These are phyloP conservation scores for Aspergillus heteromorphus DNA, from an alignment of 495 filamentous ascomycete genomes.

Conservation along the genomic window DNA sequence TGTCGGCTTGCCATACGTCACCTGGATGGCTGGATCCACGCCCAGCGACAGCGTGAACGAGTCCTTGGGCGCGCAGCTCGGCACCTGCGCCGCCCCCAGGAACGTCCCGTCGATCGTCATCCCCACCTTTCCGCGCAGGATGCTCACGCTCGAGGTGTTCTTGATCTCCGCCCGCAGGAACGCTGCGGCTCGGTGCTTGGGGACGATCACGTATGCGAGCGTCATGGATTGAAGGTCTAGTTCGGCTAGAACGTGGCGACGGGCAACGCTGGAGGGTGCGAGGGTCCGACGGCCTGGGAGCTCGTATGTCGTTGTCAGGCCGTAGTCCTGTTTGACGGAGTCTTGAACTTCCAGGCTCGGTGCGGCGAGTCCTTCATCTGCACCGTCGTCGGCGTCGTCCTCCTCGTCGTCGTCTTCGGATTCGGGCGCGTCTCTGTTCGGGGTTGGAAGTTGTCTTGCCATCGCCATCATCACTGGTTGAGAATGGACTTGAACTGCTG, in stretches of 20 bases:
- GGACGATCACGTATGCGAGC: slow-evolving; percentile 51
- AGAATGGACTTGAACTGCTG: too few relatives aligned
- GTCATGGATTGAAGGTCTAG: slow-evolving; percentile 29
- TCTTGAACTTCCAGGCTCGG: slow-evolving; percentile 22
- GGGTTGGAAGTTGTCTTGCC: too few relatives aligned
- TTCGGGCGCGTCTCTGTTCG: too few relatives aligned
- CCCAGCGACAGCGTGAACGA: slow-evolving; percentile 57
- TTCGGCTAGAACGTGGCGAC: slow-evolving; percentile 42
- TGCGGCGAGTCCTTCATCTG: neutral
- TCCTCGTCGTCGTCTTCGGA: slow-evolving; percentile 2
- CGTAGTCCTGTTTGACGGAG: slow-evolving; percentile 34
- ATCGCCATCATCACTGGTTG: too few relatives aligned
- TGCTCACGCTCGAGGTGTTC: slow-evolving; percentile 53
- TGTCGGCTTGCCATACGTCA: slow-evolving; percentile 58
- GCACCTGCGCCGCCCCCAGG: slow-evolving; percentile 54
- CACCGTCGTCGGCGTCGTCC: slow-evolving; percentile 4
- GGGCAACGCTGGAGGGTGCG: slow-evolving; percentile 30
- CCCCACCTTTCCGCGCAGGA: slow-evolving; percentile 56
- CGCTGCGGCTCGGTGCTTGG: slow-evolving; percentile 60
- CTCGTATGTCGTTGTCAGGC: slow-evolving; percentile 60
- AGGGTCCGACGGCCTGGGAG: slow-evolving; percentile 50
- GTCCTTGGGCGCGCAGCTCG: slow-evolving; percentile 56
- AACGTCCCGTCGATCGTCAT: slow-evolving; percentile 66
- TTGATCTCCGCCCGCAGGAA: slow-evolving; percentile 61
- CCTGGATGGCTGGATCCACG: slow-evolving; percentile 57